Evolutionary conservation across 2,329 filamentous ascomycete genomes (phyloP).

Genomic region (Ophiostoma perfectum): DNA sequence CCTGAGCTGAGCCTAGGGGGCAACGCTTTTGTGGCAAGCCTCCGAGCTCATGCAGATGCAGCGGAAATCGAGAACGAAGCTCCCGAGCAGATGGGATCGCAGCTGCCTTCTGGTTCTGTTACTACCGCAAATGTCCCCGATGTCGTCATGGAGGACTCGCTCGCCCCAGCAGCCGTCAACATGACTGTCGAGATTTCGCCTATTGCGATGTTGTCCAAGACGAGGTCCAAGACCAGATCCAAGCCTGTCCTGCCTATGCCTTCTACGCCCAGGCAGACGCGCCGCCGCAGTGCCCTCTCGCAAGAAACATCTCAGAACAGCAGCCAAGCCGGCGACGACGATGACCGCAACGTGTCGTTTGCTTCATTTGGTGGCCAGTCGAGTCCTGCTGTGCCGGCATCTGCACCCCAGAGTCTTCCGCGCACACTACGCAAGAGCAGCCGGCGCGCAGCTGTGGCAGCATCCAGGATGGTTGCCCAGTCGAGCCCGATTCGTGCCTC

Average conservation of each 20-base stretch:
- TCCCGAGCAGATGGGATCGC: not conserved
- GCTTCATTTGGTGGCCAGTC: not conserved
- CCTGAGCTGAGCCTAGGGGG: constrained; percentile 23
- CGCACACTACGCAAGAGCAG: constrained; percentile 11
- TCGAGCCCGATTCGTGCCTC: constrained; percentile 22
- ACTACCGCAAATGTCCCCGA: not conserved
- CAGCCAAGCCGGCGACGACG: not conserved
- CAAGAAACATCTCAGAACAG: constrained; percentile 15
- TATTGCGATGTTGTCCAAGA: not conserved
- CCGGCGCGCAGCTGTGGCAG: not conserved
- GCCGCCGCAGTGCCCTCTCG: constrained; percentile 16
- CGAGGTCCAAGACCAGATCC: not conserved
- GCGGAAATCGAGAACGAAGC: not conserved
- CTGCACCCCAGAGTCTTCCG: constrained; percentile 13
- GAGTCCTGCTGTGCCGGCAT: not conserved
- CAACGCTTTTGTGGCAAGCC: not conserved
- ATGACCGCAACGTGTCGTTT: not conserved
- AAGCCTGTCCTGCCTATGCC: constrained; percentile 8
- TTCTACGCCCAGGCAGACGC: constrained; percentile 20
- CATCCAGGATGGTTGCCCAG: constrained; percentile 12
- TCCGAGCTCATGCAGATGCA: not conserved
- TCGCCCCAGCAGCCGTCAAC: not conserved
- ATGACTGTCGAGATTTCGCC: constrained; percentile 17
- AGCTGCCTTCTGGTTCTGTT: not conserved
- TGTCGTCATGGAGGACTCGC: not conserved